Evolutionary conservation across 495 filamentous ascomycete species (phyloP).

Genomic region (Aspergillus sclerotiicarbonarius): DNA sequence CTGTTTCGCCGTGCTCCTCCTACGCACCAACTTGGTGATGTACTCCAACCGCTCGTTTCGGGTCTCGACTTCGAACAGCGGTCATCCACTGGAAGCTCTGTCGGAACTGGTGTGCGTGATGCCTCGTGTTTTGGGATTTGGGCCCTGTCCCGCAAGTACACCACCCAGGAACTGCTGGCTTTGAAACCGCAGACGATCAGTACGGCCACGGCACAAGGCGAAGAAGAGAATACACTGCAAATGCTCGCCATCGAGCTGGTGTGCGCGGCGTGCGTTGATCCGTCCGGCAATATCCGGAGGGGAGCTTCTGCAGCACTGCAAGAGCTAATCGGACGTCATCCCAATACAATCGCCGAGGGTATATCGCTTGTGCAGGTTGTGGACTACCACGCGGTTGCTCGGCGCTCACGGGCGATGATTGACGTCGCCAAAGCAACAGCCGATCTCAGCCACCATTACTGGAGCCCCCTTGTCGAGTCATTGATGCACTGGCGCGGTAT

Average conservation of each 20-base stretch:
- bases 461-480: slow-evolving; percentile 63
- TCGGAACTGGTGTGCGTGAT: slow-evolving; percentile 94
- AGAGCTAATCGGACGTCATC: slow-evolving; percentile 90
- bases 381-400: slow-evolving; percentile 89
- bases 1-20: slow-evolving; percentile 77
- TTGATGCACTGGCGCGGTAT: slow-evolving; percentile 88
- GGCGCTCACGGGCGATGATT: slow-evolving; percentile 75
- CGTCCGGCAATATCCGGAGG: slow-evolving; percentile 86
- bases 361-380: slow-evolving; percentile 84
- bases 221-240: slow-evolving; percentile 57
- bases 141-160: slow-evolving; percentile 85
- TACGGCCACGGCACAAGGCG: slow-evolving; percentile 22
- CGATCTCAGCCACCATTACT: slow-evolving; percentile 63
- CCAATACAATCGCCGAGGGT: slow-evolving; percentile 74
- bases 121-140: slow-evolving; percentile 95
- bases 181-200: slow-evolving; percentile 47
- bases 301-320: slow-evolving; percentile 92
- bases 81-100: slow-evolving; percentile 71
- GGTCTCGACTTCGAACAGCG: slow-evolving; percentile 85
- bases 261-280: slow-evolving; percentile 79
- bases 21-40: slow-evolving; percentile 59
- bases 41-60: slow-evolving; percentile 66
- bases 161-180: slow-evolving; percentile 69
- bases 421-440: slow-evolving; percentile 70
- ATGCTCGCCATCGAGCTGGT: slow-evolving; percentile 76